Base-by-base conservation (phyloP, 495 filamentous ascomycete species). In the Diplogelasinospora grovesii region DNA sequence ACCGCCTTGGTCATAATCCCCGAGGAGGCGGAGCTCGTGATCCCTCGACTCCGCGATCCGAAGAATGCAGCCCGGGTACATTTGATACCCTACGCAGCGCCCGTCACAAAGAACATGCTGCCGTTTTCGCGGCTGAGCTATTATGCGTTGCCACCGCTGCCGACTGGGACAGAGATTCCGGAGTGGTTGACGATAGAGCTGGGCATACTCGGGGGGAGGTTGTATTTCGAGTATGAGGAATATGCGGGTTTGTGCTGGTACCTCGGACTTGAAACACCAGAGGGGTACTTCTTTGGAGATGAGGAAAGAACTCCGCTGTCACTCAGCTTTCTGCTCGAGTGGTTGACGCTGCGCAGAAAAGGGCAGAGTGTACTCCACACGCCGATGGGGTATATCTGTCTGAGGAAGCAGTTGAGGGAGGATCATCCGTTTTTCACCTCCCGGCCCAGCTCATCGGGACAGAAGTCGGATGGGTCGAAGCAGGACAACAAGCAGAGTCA, bases 101-200 rank as follows among this genome's bases (percentile, higher is more conserved):
- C 74, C 0, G 63, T 76, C 5, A 77, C 74, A 0, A 61, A 60
- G 23, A 58, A 56, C 1, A 81, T 81, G 76, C 45, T 73, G 0
- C 52, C 59, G n/a, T 77, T 81, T 52, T 73, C 75, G 31, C 43
- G 36, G 11, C 52, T 80, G 5, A 77, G 66, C 47, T 73, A 73
- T 45, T 51, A 3, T 6, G 26, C 61, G 5, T 46, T 74, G 3
- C 75, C 77, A 0, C 13, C 26, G 7, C 57, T 78, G 0, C 64
- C 70, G 0, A 2, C 11, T 0, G 27, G 23, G 0, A 65, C 62
- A 47, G 42, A 15, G n/a, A 48, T 65, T 4, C 75, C 75, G 0
- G 27, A 43, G 1, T 73, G 68, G 70, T 50, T 79, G 4, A 51
- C 38, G 3, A 57, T 76, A 34, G 73, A 81, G 36, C 53, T 81